Percentiles rank a stretch among this genome's conserved stretches.
These are phyloP conservation scores for Linum usitatissimum DNA, from an alignment of 345 rosid genomes.

Conservation along the genomic window DNA sequence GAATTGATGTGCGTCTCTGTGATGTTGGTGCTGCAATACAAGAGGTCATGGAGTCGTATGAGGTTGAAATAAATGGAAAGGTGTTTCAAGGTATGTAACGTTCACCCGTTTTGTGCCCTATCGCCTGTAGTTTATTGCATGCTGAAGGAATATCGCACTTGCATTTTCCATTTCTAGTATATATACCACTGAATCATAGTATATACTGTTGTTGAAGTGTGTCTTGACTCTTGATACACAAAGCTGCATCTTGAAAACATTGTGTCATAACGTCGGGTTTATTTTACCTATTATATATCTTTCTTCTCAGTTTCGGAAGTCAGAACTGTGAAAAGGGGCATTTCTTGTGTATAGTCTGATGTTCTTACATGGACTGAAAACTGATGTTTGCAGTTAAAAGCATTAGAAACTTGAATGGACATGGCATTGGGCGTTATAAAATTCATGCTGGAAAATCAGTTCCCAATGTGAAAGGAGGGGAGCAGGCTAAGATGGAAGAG, in stretches of 20 bases:
- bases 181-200: too few species aligned
- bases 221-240: too few species aligned
- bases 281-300: neutral
- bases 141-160: too few species aligned
- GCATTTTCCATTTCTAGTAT: too few species aligned
- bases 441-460: constrained; percentile 96
- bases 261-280: too few species aligned
- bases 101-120: too few species aligned
- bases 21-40: constrained; percentile 98
- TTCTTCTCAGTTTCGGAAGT: neutral
- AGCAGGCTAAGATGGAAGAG: constrained; percentile 97
- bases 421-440: constrained; percentile 72
- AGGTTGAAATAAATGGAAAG: constrained; percentile 95
- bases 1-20: constrained; percentile 90
- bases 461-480: constrained; percentile 93
- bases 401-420: constrained; percentile 79
- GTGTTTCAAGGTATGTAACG: constrained; percentile 56
- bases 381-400: constrained; percentile 61
- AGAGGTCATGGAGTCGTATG: constrained; percentile 97
- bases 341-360: neutral
- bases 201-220: too few species aligned
- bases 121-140: too few species aligned
- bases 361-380: constrained; percentile 1
- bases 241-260: too few species aligned
- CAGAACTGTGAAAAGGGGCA: neutral